Conservation (phyloP, 495 filamentous ascomycete genomes). For the Aspergillus affinis region DNA sequence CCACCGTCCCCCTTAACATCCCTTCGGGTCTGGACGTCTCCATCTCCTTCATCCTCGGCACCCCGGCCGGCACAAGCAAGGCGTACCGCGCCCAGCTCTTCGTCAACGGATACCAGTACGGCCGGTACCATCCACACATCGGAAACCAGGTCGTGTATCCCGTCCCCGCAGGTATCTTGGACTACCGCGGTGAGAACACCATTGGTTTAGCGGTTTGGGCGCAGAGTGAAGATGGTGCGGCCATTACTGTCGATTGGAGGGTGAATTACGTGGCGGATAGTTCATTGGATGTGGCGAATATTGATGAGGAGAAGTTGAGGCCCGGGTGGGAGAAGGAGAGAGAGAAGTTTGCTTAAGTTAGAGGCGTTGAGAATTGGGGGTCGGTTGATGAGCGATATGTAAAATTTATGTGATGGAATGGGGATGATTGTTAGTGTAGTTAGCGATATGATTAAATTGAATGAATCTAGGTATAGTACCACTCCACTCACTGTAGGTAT, state of each 20-base stretch:
- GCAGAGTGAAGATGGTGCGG: slow-evolving; percentile 43
- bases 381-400: too few relatives aligned
- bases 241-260: slow-evolving; percentile 35
- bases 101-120: slow-evolving; percentile 54
- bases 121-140: slow-evolving; percentile 49
- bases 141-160: slow-evolving; percentile 53
- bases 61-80: slow-evolving; percentile 21
- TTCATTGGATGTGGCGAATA: slow-evolving; percentile 39
- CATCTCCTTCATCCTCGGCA: slow-evolving; percentile 43
- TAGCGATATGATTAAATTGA: too few relatives aligned
- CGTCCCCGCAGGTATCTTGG: slow-evolving; percentile 48
- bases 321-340: slow-evolving; percentile 40
- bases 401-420: too few relatives aligned
- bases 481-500: too few relatives aligned
- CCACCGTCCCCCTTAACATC: slow-evolving; percentile 53
- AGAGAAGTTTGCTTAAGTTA: slow-evolving; percentile 26
- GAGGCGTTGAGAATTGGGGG: too few relatives aligned
- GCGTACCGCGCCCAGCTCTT: slow-evolving; percentile 42
- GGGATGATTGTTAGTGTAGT: too few relatives aligned
- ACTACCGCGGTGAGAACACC: slow-evolving; percentile 47
- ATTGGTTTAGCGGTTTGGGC: slow-evolving; percentile 49
- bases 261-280: slow-evolving; percentile 42
- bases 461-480: too few relatives aligned
- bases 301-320: slow-evolving; percentile 38
- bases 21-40: slow-evolving; percentile 41